Evolutionary conservation across 2,329 filamentous ascomycete genomes (phyloP).

Genomic region (Pseudocercospora ulei): DNA sequence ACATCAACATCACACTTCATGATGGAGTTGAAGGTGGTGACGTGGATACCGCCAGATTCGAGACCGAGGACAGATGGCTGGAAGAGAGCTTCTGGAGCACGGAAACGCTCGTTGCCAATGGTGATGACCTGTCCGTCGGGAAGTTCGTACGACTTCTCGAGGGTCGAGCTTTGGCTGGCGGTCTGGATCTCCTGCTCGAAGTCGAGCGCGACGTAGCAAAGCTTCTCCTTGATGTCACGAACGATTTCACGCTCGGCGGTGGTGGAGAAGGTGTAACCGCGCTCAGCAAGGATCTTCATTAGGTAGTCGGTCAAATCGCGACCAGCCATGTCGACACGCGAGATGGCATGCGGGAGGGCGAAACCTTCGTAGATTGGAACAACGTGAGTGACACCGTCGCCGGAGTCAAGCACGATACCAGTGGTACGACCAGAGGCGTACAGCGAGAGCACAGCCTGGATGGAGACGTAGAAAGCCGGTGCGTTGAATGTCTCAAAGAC

Average conservation of each 20-base stretch:
- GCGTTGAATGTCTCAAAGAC: constrained; percentile 99
- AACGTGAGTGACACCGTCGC: constrained; percentile 99
- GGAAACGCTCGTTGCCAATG: constrained; percentile 99
- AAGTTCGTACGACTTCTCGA: constrained; percentile 99
- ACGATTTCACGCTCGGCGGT: constrained; percentile 99
- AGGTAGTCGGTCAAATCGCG: constrained; percentile 99
- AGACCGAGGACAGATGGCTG: constrained; percentile 96
- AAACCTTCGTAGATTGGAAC: constrained; percentile 99
- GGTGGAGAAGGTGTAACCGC: constrained; percentile 99
- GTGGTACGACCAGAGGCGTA: constrained; percentile 99
- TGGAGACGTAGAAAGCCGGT: constrained; percentile 99
- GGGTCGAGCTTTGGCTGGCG: constrained; percentile 91
- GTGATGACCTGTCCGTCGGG: constrained; percentile 99
- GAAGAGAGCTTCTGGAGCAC: constrained; percentile 98
- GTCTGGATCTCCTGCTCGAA: constrained; percentile 99
- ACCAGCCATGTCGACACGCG: constrained; percentile 99
- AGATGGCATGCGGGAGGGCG: constrained; percentile 98
- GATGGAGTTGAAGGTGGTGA: constrained; percentile 99
- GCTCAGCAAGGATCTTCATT: constrained; percentile 99
- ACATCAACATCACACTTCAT: constrained; percentile 99
- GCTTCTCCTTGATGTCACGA: constrained; percentile 99
- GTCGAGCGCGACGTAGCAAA: constrained; percentile 99
- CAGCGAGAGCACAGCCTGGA: constrained; percentile 97
- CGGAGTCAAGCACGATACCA: constrained; percentile 99
- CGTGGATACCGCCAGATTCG: constrained; percentile 97